Conservation (phyloP, 495 filamentous ascomycete genomes). For the Aspergillus panamensis region DNA sequence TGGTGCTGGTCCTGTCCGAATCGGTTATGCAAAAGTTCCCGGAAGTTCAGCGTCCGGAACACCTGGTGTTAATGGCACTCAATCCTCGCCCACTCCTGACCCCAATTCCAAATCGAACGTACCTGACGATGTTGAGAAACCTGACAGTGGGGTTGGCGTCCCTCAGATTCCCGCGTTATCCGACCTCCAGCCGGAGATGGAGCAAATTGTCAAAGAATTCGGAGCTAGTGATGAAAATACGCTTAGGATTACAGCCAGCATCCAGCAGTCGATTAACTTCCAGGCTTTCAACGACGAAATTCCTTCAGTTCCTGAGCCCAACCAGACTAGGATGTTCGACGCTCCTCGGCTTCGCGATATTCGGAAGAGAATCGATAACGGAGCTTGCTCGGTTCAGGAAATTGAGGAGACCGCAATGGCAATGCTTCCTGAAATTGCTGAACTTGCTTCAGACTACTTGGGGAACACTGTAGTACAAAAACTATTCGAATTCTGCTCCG, state of each 20-base stretch:
- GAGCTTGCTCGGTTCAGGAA: constrained; percentile 75
- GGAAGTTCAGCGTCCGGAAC: constrained; percentile 73
- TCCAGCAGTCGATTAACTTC: constrained; percentile 73
- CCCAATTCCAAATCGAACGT: constrained; percentile 46
- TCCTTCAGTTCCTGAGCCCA: constrained; percentile 82
- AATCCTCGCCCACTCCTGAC: constrained; percentile 94
- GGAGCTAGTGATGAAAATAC: constrained; percentile 81
- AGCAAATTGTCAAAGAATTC: constrained; percentile 83
- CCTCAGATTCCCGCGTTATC: constrained; percentile 68
- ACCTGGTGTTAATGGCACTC: constrained; percentile 75
- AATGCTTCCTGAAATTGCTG: constrained; percentile 95
- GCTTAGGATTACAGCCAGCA: constrained; percentile 64
- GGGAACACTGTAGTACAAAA: constrained; percentile 99
- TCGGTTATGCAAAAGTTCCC: constrained; percentile 95
- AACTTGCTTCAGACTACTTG: constrained; percentile 90
- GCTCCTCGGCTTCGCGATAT: constrained; percentile 95
- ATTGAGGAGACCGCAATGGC: constrained; percentile 87
- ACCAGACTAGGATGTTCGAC: constrained; percentile 86
- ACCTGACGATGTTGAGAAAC: constrained; percentile 35
- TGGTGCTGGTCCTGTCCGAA: constrained; percentile 88
- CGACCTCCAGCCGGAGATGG: constrained; percentile 77
- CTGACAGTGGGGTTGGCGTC: constrained; percentile 43
- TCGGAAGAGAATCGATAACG: constrained; percentile 95
- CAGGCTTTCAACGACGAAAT: constrained; percentile 76
- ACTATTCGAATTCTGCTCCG: constrained; percentile 93